Conservation (phyloP, 164 flowering plant genomes). For the Dillenia turbinata region DNA sequence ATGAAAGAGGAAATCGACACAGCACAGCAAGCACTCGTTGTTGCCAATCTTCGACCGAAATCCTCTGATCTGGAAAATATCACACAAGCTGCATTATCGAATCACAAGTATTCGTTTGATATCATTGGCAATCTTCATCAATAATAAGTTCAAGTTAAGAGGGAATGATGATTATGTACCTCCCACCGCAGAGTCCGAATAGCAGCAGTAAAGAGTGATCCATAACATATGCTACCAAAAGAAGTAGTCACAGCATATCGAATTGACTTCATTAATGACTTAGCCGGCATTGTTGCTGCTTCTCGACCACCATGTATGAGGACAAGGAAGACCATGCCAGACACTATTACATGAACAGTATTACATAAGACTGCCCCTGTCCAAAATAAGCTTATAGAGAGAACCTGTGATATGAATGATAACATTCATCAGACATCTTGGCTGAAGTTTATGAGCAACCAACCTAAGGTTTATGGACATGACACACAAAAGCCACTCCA, state of each 20-base stretch:
- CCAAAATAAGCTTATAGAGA: conserved; percentile 98
- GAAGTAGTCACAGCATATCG: conserved; percentile 86
- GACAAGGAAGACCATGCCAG: conserved; percentile 96
- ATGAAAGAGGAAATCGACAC: conserved; percentile 93
- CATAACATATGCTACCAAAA: conserved; percentile 98
- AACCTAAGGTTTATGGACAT: too few relatives aligned
- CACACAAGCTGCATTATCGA: neutral
- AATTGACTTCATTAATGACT: conserved; percentile 60
- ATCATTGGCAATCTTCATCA: too few relatives aligned
- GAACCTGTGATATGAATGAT: conserved; percentile 45
- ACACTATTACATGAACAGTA: conserved; percentile 88
- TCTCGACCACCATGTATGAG: conserved; percentile 83
- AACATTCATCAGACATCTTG: conserved; percentile 9
- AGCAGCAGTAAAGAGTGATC: conserved; percentile 96
- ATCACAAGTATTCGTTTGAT: neutral
- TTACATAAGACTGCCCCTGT: conserved; percentile 98
- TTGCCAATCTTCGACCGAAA: conserved; percentile 91
- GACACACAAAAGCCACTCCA: too few relatives aligned
- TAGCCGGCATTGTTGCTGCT: conserved; percentile 75
- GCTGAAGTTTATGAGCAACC: neutral
- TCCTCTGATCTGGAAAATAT: conserved; percentile 77
- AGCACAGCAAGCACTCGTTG: conserved; percentile 97
- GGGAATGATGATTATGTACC: conserved; percentile 32
- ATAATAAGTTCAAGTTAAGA: too few relatives aligned
- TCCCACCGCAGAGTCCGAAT: conserved; percentile 95